phyloP scores from a whole-genome alignment of 257 asterid species.

The Datura wrightii region DNA sequence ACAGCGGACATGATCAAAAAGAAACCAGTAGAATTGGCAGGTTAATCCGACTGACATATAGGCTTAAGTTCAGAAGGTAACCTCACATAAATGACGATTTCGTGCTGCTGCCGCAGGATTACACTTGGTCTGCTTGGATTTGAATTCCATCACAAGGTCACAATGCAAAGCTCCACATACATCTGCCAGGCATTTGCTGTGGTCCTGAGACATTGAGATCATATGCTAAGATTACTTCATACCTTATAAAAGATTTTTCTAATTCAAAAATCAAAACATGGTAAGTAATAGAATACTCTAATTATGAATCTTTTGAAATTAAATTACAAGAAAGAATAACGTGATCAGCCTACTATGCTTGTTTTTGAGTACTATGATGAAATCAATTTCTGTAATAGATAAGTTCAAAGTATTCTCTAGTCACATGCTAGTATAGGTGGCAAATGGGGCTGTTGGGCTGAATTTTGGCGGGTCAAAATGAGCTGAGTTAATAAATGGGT shows the following conservation, averaged over 20 bases:
- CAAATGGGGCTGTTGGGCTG: too few species aligned
- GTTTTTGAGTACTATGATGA: slow-evolving; percentile 1
- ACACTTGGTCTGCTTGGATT: slow-evolving; percentile 75
- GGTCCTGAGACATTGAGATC: slow-evolving; percentile 55
- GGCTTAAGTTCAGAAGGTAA: slow-evolving; percentile 37
- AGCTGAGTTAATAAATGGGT: too few species aligned
- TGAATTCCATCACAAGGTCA: slow-evolving; percentile 60
- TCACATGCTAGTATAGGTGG: not conserved
- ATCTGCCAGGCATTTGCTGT: slow-evolving; percentile 91
- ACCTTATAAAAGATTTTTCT: slow-evolving; percentile 6
- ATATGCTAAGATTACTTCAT: slow-evolving; percentile 23
- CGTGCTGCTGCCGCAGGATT: slow-evolving; percentile 89
- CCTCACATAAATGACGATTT: slow-evolving; percentile 92
- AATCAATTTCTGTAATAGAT: not conserved
- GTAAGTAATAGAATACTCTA: slow-evolving; percentile 14
- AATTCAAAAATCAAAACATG: slow-evolving; percentile 26
- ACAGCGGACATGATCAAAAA: not conserved
- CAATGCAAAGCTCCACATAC: slow-evolving; percentile 94
- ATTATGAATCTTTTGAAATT: not conserved
- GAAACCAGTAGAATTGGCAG: slow-evolving; percentile 14
- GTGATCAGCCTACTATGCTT: not conserved
- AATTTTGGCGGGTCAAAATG: too few species aligned
- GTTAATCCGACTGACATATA: not conserved
- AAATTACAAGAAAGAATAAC: not conserved
- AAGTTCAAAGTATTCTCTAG: not conserved